Base-by-base conservation (phyloP, 2,329 filamentous ascomycete species). In the Venturia carpophila region DNA sequence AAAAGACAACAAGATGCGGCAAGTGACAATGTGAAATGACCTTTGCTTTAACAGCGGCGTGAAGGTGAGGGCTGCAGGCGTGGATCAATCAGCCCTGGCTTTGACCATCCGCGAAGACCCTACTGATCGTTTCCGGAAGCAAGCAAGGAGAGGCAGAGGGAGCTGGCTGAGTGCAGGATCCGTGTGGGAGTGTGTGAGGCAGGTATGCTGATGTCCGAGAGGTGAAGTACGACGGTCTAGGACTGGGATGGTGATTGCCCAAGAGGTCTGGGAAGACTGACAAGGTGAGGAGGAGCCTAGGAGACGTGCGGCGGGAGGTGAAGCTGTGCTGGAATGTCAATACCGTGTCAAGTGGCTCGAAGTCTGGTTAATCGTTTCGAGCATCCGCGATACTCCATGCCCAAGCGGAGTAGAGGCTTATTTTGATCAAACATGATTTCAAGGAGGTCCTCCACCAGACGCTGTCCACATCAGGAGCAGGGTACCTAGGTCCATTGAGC, bases 391-490 rank as follows among this genome's bases (percentile, higher is more conserved):
- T 72, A 73, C 71, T 73, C 73, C 71, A 72, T 72, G 71, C 72
- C 70, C 71, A 73, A 74, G 73, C 65, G 62, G 66, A 64, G 49
- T 56, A 65, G 71, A 72, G 39, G 47, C 47, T 42, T 45, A 70
- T 73, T 72, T 73, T 34, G 73, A 73, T 73, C 73, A 75, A 73
- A 73, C 73, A 75, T 73, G 72, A 75, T 63, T 75, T 75, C 72
- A 74, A 67, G 68, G 67, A 69, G 66, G 67, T 66, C 64, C 64
- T 56, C 62, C 56, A 56, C 68, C 73, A 73, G 72, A 73, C 74
- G 71, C 72, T 73, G 74, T 73, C 75, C 73, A 70, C 72, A 73
- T 30, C 30, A 61, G 60, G 37, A 1, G 37, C 39, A 42, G 60
- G 42, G 60, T 61, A 21, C 34, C 56, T 27, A 61, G 60, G 60